Evolutionary conservation across 192 early-diverging fungal genomes (phyloP).

Genomic region (Glomus cerebriforme): DNA sequence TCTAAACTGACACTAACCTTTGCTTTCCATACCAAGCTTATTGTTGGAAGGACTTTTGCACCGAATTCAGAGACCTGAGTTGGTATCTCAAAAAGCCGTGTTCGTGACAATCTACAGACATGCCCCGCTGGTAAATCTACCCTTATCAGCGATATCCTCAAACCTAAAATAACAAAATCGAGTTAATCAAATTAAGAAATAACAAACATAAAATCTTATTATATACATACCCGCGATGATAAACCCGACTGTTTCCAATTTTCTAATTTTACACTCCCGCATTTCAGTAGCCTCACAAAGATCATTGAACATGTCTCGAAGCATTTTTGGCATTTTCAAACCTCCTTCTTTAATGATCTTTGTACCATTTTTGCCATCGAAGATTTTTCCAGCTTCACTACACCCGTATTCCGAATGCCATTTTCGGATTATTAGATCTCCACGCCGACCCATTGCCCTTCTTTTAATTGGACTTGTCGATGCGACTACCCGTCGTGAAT

Average conservation of each 20-base stretch:
- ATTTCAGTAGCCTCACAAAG: slow-evolving; percentile 14
- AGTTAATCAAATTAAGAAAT: slow-evolving; percentile 9
- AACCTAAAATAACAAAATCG: slow-evolving; percentile 7
- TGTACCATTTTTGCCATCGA: slow-evolving; percentile 31
- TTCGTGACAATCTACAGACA: slow-evolving; percentile 21
- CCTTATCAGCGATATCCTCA: slow-evolving; percentile 12
- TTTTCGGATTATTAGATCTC: slow-evolving; percentile 31
- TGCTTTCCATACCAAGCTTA: slow-evolving; percentile 28
- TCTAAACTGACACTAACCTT: too few relatives aligned
- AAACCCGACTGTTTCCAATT: slow-evolving; percentile 26
- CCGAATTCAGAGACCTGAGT: slow-evolving; percentile 16
- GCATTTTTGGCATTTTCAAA: slow-evolving; percentile 34
- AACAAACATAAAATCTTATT: not conserved
- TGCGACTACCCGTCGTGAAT: slow-evolving; percentile 3
- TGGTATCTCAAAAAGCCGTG: slow-evolving; percentile 13
- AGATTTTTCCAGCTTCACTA: slow-evolving; percentile 28
- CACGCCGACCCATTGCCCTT: slow-evolving; percentile 17
- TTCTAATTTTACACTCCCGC: slow-evolving; percentile 5
- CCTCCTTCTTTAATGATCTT: slow-evolving; percentile 21
- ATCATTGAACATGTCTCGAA: slow-evolving; percentile 30
- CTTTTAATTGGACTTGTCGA: slow-evolving; percentile 8
- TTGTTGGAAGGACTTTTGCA: slow-evolving; percentile 6
- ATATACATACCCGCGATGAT: slow-evolving; percentile 7
- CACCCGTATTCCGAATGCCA: slow-evolving; percentile 28
- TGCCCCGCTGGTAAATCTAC: slow-evolving; percentile 26